phyloP scores from a whole-genome alignment of 768 basidiomycete genomes.

The Psilocybe cyanescens region DNA sequence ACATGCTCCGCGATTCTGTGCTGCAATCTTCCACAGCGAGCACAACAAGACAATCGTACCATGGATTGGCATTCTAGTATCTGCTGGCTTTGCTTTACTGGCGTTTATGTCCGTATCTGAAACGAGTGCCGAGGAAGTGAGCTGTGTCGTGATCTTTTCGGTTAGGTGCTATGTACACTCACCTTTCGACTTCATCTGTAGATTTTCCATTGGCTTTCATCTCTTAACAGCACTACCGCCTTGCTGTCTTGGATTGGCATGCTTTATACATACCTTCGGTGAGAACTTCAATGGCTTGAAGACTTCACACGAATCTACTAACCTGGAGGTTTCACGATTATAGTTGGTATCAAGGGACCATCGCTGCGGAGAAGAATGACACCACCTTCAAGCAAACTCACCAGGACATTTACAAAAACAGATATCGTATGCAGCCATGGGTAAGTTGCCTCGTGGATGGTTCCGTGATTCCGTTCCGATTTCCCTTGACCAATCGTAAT shows the following conservation, averaged over 20 bases:
- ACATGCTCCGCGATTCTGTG: constrained; percentile 18
- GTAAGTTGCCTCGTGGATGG: constrained; percentile 6
- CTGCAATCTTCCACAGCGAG: constrained; percentile 11
- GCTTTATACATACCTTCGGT: constrained; percentile 25
- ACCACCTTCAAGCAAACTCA: constrained; percentile 16
- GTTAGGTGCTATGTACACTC: not conserved
- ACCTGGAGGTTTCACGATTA: constrained; percentile 7
- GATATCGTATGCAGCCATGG: constrained; percentile 18
- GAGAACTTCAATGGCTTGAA: not conserved
- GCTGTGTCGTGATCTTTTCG: not conserved
- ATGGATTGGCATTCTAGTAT: constrained; percentile 20
- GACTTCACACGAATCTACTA: constrained; percentile 17
- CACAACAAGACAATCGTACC: constrained; percentile 15
- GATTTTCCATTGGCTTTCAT: constrained; percentile 24
- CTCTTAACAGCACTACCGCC: constrained; percentile 18
- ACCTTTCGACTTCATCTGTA: not conserved
- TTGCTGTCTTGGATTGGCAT: constrained; percentile 23
- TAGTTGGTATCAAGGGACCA: constrained; percentile 23
- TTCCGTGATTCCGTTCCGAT: not conserved
- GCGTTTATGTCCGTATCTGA: constrained; percentile 19
- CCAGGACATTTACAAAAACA: constrained; percentile 21
- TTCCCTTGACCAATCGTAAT: not conserved
- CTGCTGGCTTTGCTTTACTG: constrained; percentile 16
- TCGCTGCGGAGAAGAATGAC: constrained; percentile 21
- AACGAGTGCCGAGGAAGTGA: constrained; percentile 17